Evolutionary conservation across 148 eudicot species (phyloP), one percentile per base, ranked within the genome.

Genomic region (Euryodendron excelsum): DNA sequence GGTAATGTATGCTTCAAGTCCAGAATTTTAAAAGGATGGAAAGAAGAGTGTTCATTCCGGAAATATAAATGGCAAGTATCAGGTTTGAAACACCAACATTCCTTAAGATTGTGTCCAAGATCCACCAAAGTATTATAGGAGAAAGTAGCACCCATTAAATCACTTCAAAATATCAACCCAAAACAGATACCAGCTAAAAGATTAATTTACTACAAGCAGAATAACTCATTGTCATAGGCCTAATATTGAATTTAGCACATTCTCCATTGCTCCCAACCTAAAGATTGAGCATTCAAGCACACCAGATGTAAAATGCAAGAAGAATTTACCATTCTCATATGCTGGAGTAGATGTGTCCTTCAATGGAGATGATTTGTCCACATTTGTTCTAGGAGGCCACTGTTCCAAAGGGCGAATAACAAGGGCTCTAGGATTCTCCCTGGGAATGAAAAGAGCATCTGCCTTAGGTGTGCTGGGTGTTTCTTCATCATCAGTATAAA

Each of bases 381-480:
- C 77, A 82, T 85, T 85, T 50, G 73, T 69, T 82, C 82, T 87
- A 28, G 83, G 72, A 28, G 91, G 87, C 92, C 93, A 86, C 66
- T 89, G 95, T 78, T 96, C 93, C 83, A 87, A 44, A 33, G 98
- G 97, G 48, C 91, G 98, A 77, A 96, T 85, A 5, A 96, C 85
- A 77, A 96, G 81, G 68, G 98, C 91, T 91, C 99, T 88, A 44
- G 99, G 99, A 81, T 96, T 93, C 80, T 96, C 97, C 87, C 99
- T 87, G 61, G 98, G 98, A 85, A 91, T 84, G 75, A 93, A 91
- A 79, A 90, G 88, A 73, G 99, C 94, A 80, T 91, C 98, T 73
- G 97, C 97, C 86, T 91, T 93, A 1, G 99, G 97, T 4, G 93
- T 93, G 83, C 89, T 88, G 30, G 95, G 86, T 70, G 89, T 85